Percentiles rank a stretch among this genome's conserved stretches.
phyloP scores from a whole-genome alignment of 2,329 filamentous ascomycete genomes.

The Lachnellula arida region DNA sequence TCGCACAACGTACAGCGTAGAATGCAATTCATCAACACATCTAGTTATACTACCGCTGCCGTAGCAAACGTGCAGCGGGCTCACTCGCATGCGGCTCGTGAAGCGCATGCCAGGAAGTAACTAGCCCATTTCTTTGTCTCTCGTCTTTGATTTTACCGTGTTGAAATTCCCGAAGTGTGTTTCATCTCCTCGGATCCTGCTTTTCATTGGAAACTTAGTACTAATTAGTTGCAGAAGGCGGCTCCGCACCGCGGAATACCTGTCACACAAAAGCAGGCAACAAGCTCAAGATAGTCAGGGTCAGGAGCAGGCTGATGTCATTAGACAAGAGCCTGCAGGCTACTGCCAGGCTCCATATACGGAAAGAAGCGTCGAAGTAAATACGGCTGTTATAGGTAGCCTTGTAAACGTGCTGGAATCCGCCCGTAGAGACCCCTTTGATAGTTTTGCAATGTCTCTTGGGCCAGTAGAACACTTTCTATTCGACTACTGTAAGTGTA shows the following conservation, averaged over 20 bases:
- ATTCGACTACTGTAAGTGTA: slow-evolving; percentile 56
- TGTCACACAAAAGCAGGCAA: too few species aligned
- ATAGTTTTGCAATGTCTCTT: not conserved
- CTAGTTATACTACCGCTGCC: not conserved
- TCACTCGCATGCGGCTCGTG: not conserved
- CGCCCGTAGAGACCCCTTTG: not conserved
- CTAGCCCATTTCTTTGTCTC: too few species aligned
- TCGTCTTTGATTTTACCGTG: not conserved
- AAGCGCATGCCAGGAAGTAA: not conserved
- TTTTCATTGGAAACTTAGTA: too few species aligned
- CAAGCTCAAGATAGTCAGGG: too few species aligned
- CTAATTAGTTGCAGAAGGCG: too few species aligned
- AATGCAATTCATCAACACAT: not conserved
- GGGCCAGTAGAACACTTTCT: slow-evolving; percentile 34
- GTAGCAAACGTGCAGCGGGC: not conserved
- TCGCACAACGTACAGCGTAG: not conserved
- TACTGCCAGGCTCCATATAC: not conserved
- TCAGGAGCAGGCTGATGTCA: too few species aligned
- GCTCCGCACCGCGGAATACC: too few species aligned
- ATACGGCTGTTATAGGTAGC: slow-evolving; percentile 33
- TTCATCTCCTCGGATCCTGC: too few species aligned
- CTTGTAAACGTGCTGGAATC: slow-evolving; percentile 37
- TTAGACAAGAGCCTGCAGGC: too few species aligned
- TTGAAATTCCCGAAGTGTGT: not conserved
- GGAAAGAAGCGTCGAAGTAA: not conserved